A percentile compares a stretch with the other conserved stretches of the same genome.
Evolutionary conservation across 345 rosid genomes (phyloP).

Genomic region (Physaria fendleri): DNA sequence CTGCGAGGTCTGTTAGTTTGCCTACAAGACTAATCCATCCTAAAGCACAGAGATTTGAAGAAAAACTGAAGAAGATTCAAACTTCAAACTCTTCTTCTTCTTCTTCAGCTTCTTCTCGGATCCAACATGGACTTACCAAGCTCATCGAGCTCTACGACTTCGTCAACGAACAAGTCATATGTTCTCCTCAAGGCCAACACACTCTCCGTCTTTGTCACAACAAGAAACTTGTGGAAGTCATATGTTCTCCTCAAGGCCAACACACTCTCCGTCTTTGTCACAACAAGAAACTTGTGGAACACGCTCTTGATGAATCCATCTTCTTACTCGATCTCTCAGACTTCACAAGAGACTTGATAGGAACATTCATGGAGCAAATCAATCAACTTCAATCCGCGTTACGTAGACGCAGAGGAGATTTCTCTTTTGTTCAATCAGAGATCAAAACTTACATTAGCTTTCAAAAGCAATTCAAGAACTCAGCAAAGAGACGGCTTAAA

Average conservation of each 20-base stretch:
- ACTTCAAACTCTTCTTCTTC: constrained; percentile 24
- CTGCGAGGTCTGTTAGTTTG: constrained; percentile 45
- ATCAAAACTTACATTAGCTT: constrained; percentile 23
- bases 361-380: constrained; percentile 34
- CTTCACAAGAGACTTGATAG: constrained; percentile 35
- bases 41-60: constrained; percentile 36
- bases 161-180: constrained; percentile 31
- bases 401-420: constrained; percentile 39
- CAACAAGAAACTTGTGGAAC: constrained; percentile 28
- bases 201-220: constrained; percentile 13
- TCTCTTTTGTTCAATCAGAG: constrained; percentile 35
- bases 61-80: constrained; percentile 37
- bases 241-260: constrained; percentile 30
- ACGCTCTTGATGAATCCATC: constrained; percentile 37
- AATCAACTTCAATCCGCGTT: constrained; percentile 45
- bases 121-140: constrained; percentile 31
- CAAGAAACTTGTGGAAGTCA: constrained; percentile 29
- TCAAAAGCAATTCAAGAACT: constrained; percentile 45
- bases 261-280: constrained; percentile 12
- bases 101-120: constrained; percentile 23
- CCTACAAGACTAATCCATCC: constrained; percentile 49
- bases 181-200: constrained; percentile 28
- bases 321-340: constrained; percentile 37
- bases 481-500: constrained; percentile 28
- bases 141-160: constrained; percentile 42